A percentile compares a stretch with the other conserved stretches of the same genome.
phyloP scores from a whole-genome alignment of 345 rosid species.

The Salix dunnii region DNA sequence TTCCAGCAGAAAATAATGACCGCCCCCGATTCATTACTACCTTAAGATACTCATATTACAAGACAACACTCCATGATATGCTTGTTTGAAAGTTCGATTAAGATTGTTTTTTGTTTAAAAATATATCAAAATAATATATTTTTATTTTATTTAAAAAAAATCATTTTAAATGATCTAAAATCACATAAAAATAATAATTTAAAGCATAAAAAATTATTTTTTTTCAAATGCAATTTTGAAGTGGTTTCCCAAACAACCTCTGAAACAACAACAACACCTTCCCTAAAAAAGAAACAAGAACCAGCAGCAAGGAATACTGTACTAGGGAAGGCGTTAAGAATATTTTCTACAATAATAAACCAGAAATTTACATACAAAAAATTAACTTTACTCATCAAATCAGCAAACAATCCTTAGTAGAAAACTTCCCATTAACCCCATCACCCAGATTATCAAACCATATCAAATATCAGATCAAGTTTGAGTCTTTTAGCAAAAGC shows the following conservation, averaged over 20 bases:
- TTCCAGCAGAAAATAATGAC: neutral
- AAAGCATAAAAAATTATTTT: no score
- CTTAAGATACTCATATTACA: neutral
- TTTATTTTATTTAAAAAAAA: no score
- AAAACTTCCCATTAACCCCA: neutral
- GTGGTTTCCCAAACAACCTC: no score
- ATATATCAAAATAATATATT: no score
- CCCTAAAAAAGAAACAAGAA: neutral
- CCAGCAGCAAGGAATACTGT: neutral
- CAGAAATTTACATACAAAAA: neutral
- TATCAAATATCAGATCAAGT: neutral
- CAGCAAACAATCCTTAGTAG: neutral
- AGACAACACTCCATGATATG: neutral
- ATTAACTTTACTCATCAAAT: neutral
- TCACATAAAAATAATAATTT: no score
- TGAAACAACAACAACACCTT: neutral
- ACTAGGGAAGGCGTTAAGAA: neutral
- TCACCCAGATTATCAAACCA: neutral
- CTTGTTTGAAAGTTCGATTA: no score
- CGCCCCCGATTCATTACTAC: neutral
- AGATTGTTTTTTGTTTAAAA: no score
- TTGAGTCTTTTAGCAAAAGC: neutral
- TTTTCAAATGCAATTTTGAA: no score
- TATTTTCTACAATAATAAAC: neutral
- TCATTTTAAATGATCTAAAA: no score